Evolutionary conservation across 2,329 filamentous ascomycete species (phyloP), one percentile per base, ranked within the genome.

Genomic region (Plectosphaerella sp.): DNA sequence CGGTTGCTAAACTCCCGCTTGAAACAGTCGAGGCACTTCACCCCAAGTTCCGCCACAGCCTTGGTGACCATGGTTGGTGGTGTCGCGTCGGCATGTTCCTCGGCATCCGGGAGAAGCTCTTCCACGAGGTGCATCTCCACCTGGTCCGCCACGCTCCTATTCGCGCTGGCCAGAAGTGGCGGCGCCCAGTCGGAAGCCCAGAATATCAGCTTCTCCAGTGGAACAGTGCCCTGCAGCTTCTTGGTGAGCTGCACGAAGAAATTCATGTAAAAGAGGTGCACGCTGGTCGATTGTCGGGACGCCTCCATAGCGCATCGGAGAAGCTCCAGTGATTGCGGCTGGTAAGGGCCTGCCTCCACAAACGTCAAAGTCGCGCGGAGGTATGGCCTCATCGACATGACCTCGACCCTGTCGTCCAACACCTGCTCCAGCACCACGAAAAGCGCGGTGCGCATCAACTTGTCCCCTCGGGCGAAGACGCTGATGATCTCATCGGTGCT

Each of bases 401-500:
- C 16, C 16, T 43, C 41, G n/a, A 16, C n/a, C 10, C n/a, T 12
- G n/a, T 20, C n/a, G 10, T 12, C n/a, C n/a, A 43, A 43, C 5
- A 4, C 41, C n/a, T 18, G 10, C n/a, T 9, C n/a, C n/a, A 43
- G 6, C n/a, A 20, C 41, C 41, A 8, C 7, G 9, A 5, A 7
- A 16, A 43, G 41, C 10, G 41, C 16, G 18, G 68, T 47, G 43
- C 83, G 80, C 65, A 84, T 75, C 7, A 70, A 59, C 1, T 71
- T 65, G 51, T 79, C 76, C 18, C 78, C 69, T n/a, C 71, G 67
- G 42, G 88, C 67, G 36, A 91, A 72, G 4, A 75, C 71, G 37
- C 67, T 67, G 47, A 91, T 64, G 49, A 91, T 86, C 12, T 68
- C 70, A 48, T 78, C 72, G 2, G 79, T 82, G 3, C 73, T 72